A percentile compares a stretch with the other conserved stretches of the same genome.
Conservation (phyloP, 2,329 filamentous ascomycete species). For the Ophiostoma sp. region DNA sequence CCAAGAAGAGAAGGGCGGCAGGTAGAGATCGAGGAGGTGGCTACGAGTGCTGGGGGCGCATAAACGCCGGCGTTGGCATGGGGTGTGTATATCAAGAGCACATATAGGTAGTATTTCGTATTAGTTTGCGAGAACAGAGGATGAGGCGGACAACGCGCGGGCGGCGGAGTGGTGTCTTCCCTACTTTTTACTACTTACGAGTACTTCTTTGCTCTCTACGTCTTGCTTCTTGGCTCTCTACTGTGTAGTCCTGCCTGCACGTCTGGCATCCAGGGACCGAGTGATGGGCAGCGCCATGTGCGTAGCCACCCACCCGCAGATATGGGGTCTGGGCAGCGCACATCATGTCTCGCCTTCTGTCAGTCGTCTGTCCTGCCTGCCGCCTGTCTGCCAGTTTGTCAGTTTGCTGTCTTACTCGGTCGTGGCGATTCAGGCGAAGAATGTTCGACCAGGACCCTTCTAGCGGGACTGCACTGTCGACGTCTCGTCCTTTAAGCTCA, state of each 20-base stretch:
- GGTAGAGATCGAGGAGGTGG: neutral
- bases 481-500: too few species aligned
- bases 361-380: too few species aligned
- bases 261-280: neutral
- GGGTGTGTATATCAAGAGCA: neutral
- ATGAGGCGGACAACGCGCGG: too few species aligned
- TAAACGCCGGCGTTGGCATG: neutral
- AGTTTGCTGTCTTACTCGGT: neutral
- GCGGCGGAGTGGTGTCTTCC: too few species aligned
- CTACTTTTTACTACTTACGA: too few species aligned
- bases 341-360: neutral
- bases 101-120: neutral
- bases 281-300: neutral
- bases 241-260: too few species aligned
- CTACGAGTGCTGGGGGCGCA: neutral
- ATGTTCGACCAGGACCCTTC: too few species aligned
- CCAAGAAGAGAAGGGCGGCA: conserved; percentile 10
- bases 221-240: too few species aligned
- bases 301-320: neutral
- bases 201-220: too few species aligned
- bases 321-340: neutral
- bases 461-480: too few species aligned
- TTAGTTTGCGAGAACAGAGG: neutral
- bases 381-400: neutral
- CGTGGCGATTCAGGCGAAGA: neutral